A percentile compares a stretch with the other conserved stretches of the same genome.
Evolutionary conservation across 192 early-diverging fungal genomes (phyloP).

Genomic region (Allomyces arbusculus): DNA sequence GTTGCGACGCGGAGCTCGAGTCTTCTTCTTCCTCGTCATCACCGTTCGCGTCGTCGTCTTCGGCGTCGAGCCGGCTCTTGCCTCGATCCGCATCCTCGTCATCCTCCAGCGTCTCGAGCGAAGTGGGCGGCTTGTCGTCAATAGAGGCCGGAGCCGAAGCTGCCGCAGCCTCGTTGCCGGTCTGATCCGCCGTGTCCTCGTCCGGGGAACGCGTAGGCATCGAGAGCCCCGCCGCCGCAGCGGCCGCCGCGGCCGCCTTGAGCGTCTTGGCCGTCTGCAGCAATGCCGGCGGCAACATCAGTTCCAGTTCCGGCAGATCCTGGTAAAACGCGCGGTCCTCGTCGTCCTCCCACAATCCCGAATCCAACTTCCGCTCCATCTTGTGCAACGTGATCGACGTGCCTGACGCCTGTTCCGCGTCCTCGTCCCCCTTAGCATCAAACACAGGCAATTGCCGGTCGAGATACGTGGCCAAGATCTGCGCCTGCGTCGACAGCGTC

Average conservation of each 20-base stretch:
- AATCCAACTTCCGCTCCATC: too few relatives aligned
- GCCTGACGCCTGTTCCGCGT: too few relatives aligned
- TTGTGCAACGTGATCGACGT: too few relatives aligned
- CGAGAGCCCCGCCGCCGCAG: conserved; percentile 14
- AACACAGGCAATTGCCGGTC: too few relatives aligned
- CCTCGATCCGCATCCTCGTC: conserved; percentile 6
- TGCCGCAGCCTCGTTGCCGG: background rate
- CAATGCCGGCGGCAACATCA: conserved; percentile 64
- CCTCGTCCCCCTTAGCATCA: background rate
- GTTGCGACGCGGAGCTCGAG: conserved; percentile 8
- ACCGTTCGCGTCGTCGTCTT: background rate
- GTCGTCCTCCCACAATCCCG: conserved; percentile 78
- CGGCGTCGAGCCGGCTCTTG: background rate
- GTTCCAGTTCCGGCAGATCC: conserved; percentile 52
- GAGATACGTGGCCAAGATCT: too few relatives aligned
- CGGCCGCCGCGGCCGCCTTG: conserved; percentile 2
- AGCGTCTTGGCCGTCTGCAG: conserved; percentile 21
- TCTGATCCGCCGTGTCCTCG: conserved; percentile 2
- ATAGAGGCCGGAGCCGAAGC: conserved; percentile 3
- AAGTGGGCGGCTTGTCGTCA: conserved; percentile 5
- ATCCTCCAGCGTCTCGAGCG: conserved; percentile 4
- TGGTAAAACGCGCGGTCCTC: conserved; percentile 83
- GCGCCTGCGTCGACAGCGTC: background rate
- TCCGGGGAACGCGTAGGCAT: conserved; percentile 8
- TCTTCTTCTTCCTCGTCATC: conserved; percentile 12